phyloP scores from a whole-genome alignment of 768 basidiomycete genomes.

The Sporobolomyces phaffii region DNA sequence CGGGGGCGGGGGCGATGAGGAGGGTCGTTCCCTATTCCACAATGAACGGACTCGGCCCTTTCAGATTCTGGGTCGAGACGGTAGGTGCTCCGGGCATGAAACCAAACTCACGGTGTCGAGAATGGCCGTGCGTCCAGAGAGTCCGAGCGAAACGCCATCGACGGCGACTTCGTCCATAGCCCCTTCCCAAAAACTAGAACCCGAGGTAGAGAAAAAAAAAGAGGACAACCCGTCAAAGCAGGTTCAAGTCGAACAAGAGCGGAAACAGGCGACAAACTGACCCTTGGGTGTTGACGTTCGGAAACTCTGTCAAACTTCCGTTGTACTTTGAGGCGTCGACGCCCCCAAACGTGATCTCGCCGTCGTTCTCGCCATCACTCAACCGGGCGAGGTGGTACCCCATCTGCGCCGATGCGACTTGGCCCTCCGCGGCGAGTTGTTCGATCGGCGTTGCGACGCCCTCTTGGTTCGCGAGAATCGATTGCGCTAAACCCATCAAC shows the following conservation, averaged over 20 bases:
- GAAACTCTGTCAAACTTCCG: slow-evolving; percentile 53
- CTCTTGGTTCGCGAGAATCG: slow-evolving; percentile 61
- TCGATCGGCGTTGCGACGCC: slow-evolving; percentile 63
- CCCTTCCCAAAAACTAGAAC: slow-evolving; percentile 71
- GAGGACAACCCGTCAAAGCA: too few relatives aligned
- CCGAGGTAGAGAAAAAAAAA: not conserved
- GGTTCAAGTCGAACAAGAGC: too few relatives aligned
- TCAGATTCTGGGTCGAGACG: not conserved
- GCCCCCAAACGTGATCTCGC: slow-evolving; percentile 74
- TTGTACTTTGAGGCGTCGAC: slow-evolving; percentile 68
- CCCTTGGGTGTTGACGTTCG: slow-evolving; percentile 61
- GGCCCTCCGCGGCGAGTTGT: slow-evolving; percentile 56
- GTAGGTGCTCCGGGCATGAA: not conserved
- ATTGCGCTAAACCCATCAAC: slow-evolving; percentile 69
- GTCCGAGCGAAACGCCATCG: slow-evolving; percentile 50
- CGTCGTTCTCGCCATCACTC: slow-evolving; percentile 58
- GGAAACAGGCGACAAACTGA: not conserved
- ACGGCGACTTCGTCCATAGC: slow-evolving; percentile 58
- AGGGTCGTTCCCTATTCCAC: slow-evolving; percentile 43
- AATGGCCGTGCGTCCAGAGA: slow-evolving; percentile 62
- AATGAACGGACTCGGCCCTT: too few relatives aligned
- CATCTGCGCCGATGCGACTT: slow-evolving; percentile 61
- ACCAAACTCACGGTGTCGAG: slow-evolving; percentile 53
- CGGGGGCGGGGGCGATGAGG: slow-evolving; percentile 50
- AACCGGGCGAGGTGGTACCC: slow-evolving; percentile 76